Evolutionary conservation across 2,329 filamentous ascomycete species (phyloP).

Genomic region (Sarocladium brachiariae): DNA sequence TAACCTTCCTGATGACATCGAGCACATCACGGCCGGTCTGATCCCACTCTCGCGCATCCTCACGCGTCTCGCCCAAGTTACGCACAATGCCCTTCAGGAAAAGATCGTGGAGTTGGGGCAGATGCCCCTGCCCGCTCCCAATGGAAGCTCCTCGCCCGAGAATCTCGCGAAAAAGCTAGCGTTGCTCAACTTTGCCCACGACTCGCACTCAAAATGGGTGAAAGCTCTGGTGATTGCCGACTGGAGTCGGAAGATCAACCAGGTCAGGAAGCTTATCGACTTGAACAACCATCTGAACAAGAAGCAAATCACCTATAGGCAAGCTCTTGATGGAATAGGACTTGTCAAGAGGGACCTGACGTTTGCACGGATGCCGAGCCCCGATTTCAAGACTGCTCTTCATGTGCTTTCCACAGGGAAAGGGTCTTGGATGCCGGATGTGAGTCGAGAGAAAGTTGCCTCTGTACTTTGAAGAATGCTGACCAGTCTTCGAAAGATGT

Average conservation of each 20-base stretch:
- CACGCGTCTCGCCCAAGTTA: slow-evolving; percentile 72
- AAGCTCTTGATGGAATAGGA: slow-evolving; percentile 55
- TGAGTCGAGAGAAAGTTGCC: slow-evolving; percentile 33
- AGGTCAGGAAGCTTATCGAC: slow-evolving; percentile 84
- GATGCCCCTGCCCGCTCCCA: slow-evolving; percentile 50
- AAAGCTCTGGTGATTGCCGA: slow-evolving; percentile 86
- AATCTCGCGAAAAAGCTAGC: slow-evolving; percentile 70
- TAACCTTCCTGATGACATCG: slow-evolving; percentile 50
- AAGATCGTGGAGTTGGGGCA: slow-evolving; percentile 64
- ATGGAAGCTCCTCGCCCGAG: slow-evolving; percentile 57
- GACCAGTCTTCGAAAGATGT: slow-evolving; percentile 42
- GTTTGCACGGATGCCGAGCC: slow-evolving; percentile 72
- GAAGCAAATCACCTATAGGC: slow-evolving; percentile 54
- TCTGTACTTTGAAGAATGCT: neutral
- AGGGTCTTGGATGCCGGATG: slow-evolving; percentile 72
- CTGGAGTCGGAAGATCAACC: slow-evolving; percentile 75
- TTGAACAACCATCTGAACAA: slow-evolving; percentile 67
- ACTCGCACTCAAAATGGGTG: slow-evolving; percentile 79
- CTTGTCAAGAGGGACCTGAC: slow-evolving; percentile 68
- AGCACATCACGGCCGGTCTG: slow-evolving; percentile 70
- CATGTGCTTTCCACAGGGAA: slow-evolving; percentile 75
- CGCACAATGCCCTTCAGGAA: slow-evolving; percentile 69
- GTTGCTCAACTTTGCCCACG: slow-evolving; percentile 71
- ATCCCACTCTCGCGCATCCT: slow-evolving; percentile 70
- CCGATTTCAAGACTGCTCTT: slow-evolving; percentile 83